Conservation (phyloP, 2,329 filamentous ascomycete species). For the Microascus cirrosus region DNA sequence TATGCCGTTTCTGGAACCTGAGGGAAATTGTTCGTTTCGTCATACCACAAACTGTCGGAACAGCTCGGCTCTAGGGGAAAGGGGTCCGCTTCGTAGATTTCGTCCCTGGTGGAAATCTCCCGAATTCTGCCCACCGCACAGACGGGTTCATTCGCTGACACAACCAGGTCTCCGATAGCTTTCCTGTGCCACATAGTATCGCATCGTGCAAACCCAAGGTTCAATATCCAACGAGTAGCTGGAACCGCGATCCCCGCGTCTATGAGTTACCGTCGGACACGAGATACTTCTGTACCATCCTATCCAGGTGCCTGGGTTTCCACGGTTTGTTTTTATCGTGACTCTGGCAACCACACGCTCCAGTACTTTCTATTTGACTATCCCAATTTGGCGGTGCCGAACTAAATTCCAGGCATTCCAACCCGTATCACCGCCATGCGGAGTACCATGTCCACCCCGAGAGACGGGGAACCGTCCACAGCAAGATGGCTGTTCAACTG, state of each 20-base stretch:
- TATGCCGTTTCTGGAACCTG: conserved; percentile 1
- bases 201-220: too few relatives aligned
- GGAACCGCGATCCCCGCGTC: background rate
- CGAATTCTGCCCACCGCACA: too few relatives aligned
- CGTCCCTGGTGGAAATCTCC: too few relatives aligned
- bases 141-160: too few relatives aligned
- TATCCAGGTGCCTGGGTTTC: background rate
- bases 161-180: too few relatives aligned
- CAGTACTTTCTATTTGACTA: background rate
- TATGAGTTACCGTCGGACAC: background rate
- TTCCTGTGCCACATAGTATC: too few relatives aligned
- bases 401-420: background rate
- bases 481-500: background rate
- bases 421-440: background rate
- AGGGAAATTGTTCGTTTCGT: background rate
- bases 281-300: background rate
- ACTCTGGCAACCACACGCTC: background rate
- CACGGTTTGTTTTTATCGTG: background rate
- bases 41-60: too few relatives aligned
- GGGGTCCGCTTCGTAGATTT: too few relatives aligned
- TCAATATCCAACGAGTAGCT: too few relatives aligned
- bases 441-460: background rate
- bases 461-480: conserved; percentile 20
- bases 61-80: background rate
- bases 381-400: background rate